These are phyloP conservation scores for Pichia ethanolica DNA, from an alignment of 805 yeast species.

Conservation along the genomic window DNA sequence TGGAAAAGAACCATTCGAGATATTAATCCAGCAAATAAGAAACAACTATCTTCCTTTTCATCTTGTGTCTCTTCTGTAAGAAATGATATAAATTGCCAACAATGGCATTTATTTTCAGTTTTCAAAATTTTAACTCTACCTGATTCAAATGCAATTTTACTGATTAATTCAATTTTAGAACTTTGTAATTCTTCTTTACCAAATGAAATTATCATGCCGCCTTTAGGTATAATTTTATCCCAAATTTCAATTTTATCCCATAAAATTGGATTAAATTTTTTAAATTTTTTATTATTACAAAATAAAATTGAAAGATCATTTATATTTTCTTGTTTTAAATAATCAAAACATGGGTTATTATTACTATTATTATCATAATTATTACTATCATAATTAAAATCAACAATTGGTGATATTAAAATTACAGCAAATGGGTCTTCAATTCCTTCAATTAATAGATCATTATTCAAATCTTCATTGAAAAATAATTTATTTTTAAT, in stretches of 20 bases:
- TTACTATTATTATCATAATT: too few relatives aligned
- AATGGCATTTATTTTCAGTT: constrained; percentile 32
- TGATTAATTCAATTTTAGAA: constrained; percentile 31
- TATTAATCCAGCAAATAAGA: constrained; percentile 31
- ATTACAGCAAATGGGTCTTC: constrained; percentile 19
- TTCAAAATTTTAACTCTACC: constrained; percentile 30
- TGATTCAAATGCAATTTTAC: constrained; percentile 17
- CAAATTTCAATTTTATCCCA: constrained; percentile 29
- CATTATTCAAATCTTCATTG: constrained; percentile 1
- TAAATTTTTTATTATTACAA: background rate
- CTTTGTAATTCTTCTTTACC: constrained; percentile 37
- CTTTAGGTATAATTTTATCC: constrained; percentile 33
- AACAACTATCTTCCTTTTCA: constrained; percentile 37
- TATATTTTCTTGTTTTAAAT: constrained; percentile 14
- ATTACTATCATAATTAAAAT: background rate
- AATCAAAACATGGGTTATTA: background rate
- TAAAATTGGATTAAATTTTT: constrained; percentile 17
- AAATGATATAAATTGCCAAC: constrained; percentile 41
- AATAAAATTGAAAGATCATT: constrained; percentile 11
- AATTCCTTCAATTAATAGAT: background rate
- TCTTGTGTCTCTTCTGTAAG: constrained; percentile 35
- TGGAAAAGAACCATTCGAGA: constrained; percentile 40
- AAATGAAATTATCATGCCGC: constrained; percentile 35
- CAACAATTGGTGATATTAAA: constrained; percentile 24
- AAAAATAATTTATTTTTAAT: constrained; percentile 7